Conservation (phyloP, 2,329 filamentous ascomycete species). For the Cytospora schulzeri region DNA sequence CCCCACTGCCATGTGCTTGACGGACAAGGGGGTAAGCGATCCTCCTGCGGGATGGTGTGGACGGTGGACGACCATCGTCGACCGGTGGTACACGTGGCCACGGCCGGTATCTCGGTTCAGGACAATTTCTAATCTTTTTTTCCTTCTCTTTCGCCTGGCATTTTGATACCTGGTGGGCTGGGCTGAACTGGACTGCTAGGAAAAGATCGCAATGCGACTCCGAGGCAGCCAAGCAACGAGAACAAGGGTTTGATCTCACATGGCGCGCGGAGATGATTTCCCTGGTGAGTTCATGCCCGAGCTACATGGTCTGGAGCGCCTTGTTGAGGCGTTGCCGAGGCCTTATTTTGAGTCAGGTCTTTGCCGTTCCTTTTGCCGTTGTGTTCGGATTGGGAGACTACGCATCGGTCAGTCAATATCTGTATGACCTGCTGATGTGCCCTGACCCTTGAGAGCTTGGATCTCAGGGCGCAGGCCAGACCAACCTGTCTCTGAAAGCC, state of each 20-base stretch:
- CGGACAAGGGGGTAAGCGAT: constrained; percentile 21
- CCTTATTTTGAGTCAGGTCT: too few relatives aligned
- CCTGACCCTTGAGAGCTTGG: not conserved
- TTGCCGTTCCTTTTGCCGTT: too few relatives aligned
- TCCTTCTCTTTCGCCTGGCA: too few relatives aligned
- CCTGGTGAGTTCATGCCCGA: not conserved
- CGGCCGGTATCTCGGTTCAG: not conserved
- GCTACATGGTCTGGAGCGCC: not conserved
- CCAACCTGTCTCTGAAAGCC: not conserved
- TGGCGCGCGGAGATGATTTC: not conserved
- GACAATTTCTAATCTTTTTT: too few relatives aligned
- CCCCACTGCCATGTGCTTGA: constrained; percentile 53
- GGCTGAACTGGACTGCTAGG: too few relatives aligned
- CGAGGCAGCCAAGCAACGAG: not conserved
- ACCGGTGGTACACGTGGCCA: constrained; percentile 7
- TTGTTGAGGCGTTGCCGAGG: not conserved
- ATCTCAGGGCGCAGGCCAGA: not conserved
- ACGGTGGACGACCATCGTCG: not conserved
- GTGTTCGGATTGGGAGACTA: too few relatives aligned
- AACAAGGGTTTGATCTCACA: not conserved
- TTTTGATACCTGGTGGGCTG: not conserved
- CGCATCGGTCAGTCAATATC: too few relatives aligned
- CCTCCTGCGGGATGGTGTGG: not conserved
- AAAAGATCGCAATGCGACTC: not conserved
- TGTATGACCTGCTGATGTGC: too few relatives aligned